phyloP scores from a whole-genome alignment of 164 flowering plant species.

The Pachysandra terminalis region DNA sequence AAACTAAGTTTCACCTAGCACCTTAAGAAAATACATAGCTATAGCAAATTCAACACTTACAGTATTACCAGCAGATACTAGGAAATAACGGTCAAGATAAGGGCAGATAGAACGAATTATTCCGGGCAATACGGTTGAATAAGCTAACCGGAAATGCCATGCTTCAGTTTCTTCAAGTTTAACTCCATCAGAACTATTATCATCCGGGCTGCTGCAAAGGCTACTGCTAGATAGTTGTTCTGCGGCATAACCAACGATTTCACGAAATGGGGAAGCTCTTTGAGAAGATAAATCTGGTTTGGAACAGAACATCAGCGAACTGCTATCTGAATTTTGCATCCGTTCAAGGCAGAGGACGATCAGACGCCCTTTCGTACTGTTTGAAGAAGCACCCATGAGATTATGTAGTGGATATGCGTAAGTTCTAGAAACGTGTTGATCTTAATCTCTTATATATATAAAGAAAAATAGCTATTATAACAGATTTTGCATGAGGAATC shows the following conservation, averaged over 20 bases:
- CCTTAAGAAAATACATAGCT: slow-evolving; percentile 1
- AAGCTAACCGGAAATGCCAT: slow-evolving; percentile 62
- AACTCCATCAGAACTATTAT: slow-evolving; percentile 64
- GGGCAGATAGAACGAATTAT: slow-evolving; percentile 81
- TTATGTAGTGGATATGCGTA: background rate
- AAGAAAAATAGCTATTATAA: no score
- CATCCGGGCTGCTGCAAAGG: slow-evolving; percentile 86
- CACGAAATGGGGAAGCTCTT: slow-evolving; percentile 60
- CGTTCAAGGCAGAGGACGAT: slow-evolving; percentile 73
- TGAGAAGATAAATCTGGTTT: slow-evolving; percentile 61
- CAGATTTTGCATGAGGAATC: background rate
- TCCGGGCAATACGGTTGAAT: slow-evolving; percentile 53
- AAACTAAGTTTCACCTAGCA: background rate
- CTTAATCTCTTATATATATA: no score
- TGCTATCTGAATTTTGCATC: slow-evolving; percentile 58
- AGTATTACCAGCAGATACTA: slow-evolving; percentile 85
- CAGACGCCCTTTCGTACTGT: slow-evolving; percentile 82
- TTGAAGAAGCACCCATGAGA: slow-evolving; percentile 15
- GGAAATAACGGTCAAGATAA: slow-evolving; percentile 80
- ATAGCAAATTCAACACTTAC: slow-evolving; percentile 51
- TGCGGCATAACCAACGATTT: slow-evolving; percentile 55
- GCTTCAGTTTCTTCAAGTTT: slow-evolving; percentile 80
- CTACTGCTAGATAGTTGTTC: slow-evolving; percentile 78
- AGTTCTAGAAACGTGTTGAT: background rate
- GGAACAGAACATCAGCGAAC: slow-evolving; percentile 52